Base-by-base conservation (phyloP, 768 basidiomycete genomes). In the Steccherinum ochraceum region DNA sequence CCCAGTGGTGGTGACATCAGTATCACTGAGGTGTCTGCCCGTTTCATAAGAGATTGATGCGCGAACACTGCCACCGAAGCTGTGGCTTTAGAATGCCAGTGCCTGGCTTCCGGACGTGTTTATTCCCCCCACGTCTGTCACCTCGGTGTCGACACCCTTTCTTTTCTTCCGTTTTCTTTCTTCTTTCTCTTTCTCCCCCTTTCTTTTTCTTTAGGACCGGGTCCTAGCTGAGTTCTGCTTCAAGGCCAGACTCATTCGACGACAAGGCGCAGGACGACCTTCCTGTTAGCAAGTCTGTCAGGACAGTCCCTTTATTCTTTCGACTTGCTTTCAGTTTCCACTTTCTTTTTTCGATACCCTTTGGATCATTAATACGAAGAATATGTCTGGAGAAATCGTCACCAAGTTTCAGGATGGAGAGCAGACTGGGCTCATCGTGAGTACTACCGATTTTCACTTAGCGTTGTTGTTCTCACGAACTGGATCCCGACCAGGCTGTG, bases 221-320 rank as follows among this genome's bases (percentile, higher is more conserved):
- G 54, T 58, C 54, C 61, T 57, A n/a, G n/a, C n/a, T 27, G 51
- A 55, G 61, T 60, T n/a, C 62, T 61, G 59, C 63, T 60, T 60
- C 21, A 40, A 60, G n/a, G 56, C 51, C 61, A 63, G 58, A 61
- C 56, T 52, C 30, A 58, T 52, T 59, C 56, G 54, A 63, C 58
- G 54, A 60, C 58, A 49, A 62, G 66, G 69, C 72, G 74, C 76
- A 67, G 75, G 75, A 65, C 72, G 70, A 61, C 67, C 61, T 59
- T 63, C 55, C 59, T 48, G 42, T 55, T 53, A 55, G 48, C 57
- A 55, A 52, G 54, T 54, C 52, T 61, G 51, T 50, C 45, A 35
- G 53, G 59, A 61, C 54, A 57, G 54, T 60, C 58, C 61, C 27
- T 46, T 55, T 52, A 47, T 53, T 55, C 59, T 56, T 53, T 57